Percentiles rank a stretch among this genome's conserved stretches.
phyloP scores from a whole-genome alignment of 805 yeast species.

The Candida insectalens region DNA sequence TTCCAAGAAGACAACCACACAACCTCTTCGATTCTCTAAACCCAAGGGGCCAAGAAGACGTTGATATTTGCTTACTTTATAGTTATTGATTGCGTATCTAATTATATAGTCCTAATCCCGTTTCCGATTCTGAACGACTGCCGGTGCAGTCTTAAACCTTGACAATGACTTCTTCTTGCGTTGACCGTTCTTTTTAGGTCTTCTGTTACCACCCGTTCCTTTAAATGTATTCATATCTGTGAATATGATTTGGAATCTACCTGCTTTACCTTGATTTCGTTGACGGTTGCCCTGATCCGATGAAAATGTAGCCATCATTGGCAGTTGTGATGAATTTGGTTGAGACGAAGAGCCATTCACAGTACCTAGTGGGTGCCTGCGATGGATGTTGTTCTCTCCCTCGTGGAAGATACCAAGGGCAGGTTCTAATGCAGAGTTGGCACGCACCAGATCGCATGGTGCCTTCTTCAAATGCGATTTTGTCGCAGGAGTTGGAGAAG shows the following conservation, averaged over 20 bases:
- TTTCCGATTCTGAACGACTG: slow-evolving; percentile 1
- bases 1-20: too few species aligned
- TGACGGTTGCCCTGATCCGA: neutral
- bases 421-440: slow-evolving; percentile 20
- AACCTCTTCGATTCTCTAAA: slow-evolving; percentile 42
- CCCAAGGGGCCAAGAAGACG: slow-evolving; percentile 68
- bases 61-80: slow-evolving; percentile 7
- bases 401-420: slow-evolving; percentile 23
- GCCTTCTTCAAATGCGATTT: slow-evolving; percentile 15
- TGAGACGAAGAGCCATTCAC: too few species aligned
- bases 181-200: slow-evolving; percentile 4
- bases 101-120: neutral
- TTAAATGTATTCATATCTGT: slow-evolving; percentile 28
- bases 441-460: slow-evolving; percentile 19
- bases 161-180: slow-evolving; percentile 10
- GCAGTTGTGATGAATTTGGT: neutral
- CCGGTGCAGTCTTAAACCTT: slow-evolving; percentile 2
- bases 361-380: neutral
- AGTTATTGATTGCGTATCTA: neutral
- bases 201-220: slow-evolving; percentile 8
- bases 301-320: slow-evolving; percentile 2
- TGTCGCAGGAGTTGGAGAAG: slow-evolving; percentile 26
- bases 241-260: slow-evolving; percentile 37
- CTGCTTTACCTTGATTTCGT: slow-evolving; percentile 6
- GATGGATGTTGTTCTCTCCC: neutral